Conservation (phyloP, 2,329 filamentous ascomycete genomes). For the Ophiostoma sp. region DNA sequence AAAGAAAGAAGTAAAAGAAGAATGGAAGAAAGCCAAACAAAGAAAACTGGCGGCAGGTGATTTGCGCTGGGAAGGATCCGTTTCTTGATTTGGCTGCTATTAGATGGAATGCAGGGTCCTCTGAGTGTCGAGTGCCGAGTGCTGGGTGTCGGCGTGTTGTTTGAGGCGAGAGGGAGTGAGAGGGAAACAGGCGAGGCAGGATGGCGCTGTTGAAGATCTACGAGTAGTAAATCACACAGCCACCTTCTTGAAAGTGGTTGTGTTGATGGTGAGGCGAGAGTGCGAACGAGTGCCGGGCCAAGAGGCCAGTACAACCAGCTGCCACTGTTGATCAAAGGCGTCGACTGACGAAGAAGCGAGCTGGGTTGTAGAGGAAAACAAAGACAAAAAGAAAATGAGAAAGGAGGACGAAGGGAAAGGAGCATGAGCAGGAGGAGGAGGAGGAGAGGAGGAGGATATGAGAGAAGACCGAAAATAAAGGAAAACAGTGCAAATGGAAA, state of each 20-base stretch:
- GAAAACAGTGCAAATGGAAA: constrained; percentile 16
- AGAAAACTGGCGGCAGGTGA: constrained; percentile 15
- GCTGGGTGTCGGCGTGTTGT: constrained; percentile 7
- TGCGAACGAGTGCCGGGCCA: constrained; percentile 11
- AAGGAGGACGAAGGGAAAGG: background rate
- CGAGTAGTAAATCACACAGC: constrained; percentile 7
- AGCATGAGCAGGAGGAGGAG: background rate
- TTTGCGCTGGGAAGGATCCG: background rate
- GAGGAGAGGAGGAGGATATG: background rate
- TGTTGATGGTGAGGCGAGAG: constrained; percentile 2
- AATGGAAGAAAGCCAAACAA: constrained; percentile 13
- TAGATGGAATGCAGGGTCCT: constrained; percentile 19
- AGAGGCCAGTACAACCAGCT: constrained; percentile 16
- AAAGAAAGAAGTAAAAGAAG: constrained; percentile 6
- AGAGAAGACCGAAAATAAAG: constrained; percentile 11
- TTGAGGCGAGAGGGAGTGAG: background rate
- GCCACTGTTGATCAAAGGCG: constrained; percentile 16
- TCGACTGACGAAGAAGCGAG: background rate
- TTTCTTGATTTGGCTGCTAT: constrained; percentile 10
- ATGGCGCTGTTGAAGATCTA: constrained; percentile 3
- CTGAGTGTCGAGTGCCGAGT: background rate
- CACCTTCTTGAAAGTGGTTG: background rate
- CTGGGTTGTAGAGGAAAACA: background rate
- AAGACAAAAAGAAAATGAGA: background rate
- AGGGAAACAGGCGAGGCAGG: background rate